Evolutionary conservation across 495 filamentous ascomycete species (phyloP), one percentile per base, ranked within the genome.

Genomic region (Paragyromitra xinjiangensis): DNA sequence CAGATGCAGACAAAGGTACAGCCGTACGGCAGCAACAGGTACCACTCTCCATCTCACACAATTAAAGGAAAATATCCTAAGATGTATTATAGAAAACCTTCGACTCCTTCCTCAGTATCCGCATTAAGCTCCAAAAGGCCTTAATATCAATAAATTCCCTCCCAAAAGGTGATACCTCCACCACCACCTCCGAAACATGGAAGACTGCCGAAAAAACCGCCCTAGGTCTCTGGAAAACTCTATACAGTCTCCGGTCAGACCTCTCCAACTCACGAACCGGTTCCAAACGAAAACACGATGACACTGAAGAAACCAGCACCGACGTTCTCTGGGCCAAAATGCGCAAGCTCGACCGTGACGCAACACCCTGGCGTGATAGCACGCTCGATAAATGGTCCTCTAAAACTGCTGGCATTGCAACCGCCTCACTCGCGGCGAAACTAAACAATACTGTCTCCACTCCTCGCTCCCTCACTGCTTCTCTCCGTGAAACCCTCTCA

Each of bases 61-160:
- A 22, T 51, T 29, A 4, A 14, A 11, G 12, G 14, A 11, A 37
- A 39, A 16, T 34, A 39, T 74, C 9, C 29, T 79, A 44, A 78
- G 9, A 8, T 48, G 42, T 34, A 0, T 12, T 56, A 29, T 48
- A 81, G 66, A 89, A 89, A 64, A 90, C 90, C 11, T 98, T 97
- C 81, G 94, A 98, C 76, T 87, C 91, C 1, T 88, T 98, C 2
- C 87, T 99, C 22, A 94, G 95, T 83, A 88, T 91, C 24, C 90
- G 95, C 6, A 97, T 99, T 80, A 91, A 93, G 70, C 85, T 99
- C 7, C 95, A 99, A 80, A 97, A 98, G 83, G 92, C 92, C 4
- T 84, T 99, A 16, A 88, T 93, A 16, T 91, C 92, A 2, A 88
- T 90, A 19, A 97, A 98, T 80, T 90, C 94, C 6, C 87, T 97